These are phyloP conservation scores for Saksenaea vasiformis DNA, from an alignment of 371 early-diverging fungal genomes.

Conservation along the genomic window DNA sequence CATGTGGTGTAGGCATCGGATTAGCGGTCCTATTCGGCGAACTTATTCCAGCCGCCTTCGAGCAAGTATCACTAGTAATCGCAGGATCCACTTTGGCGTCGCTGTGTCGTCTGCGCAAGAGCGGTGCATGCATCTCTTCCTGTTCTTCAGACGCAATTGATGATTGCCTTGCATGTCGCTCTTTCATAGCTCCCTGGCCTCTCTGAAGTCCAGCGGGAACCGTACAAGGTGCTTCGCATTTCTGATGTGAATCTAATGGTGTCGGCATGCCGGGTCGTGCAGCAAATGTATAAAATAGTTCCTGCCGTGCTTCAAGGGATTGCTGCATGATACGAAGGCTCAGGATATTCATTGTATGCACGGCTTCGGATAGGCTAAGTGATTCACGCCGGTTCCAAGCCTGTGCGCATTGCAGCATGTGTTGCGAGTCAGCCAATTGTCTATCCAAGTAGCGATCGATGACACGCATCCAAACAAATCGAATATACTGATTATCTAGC, in stretches of 20 bases:
- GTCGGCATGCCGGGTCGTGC: conserved; percentile 7
- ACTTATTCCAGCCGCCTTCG: neutral
- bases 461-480: conserved; percentile 27
- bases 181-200: conserved; percentile 10
- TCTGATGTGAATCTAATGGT: too few relatives aligned
- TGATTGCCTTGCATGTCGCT: neutral
- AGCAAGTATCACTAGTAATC: neutral
- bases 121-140: conserved; percentile 25
- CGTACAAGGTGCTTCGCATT: neutral
- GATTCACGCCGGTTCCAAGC: conserved; percentile 39
- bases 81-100: neutral
- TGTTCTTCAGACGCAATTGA: conserved; percentile 2
- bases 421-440: conserved; percentile 44
- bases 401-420: conserved; percentile 45
- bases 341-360: conserved; percentile 41
- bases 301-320: conserved; percentile 36
- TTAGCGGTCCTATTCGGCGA: neutral
- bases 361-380: conserved; percentile 28
- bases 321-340: conserved; percentile 40
- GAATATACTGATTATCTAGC: conserved; percentile 9
- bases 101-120: conserved; percentile 17
- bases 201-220: neutral
- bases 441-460: conserved; percentile 44
- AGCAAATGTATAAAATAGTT: conserved; percentile 27
- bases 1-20: neutral